Evolutionary conservation across 139 green algal species (phyloP).

Genomic region (Chlorella ohadii): DNA sequence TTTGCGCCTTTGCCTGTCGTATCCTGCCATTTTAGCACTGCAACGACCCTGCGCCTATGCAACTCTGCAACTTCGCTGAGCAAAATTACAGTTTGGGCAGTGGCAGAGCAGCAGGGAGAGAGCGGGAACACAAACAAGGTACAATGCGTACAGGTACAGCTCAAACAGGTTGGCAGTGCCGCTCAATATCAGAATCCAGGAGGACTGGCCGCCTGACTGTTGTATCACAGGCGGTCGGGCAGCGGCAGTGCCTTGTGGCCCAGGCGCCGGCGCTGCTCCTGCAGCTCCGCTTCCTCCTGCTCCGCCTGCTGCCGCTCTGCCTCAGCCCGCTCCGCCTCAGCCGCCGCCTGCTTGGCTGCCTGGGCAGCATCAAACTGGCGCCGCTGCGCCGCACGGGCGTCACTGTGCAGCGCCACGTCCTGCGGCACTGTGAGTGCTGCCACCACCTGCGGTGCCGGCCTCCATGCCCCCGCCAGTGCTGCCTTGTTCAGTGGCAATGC

Average conservation of each 20-base stretch:
- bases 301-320: conserved; percentile 35
- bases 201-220: neutral
- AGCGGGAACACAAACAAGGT: too few relatives aligned
- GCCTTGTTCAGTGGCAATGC: conserved; percentile 49
- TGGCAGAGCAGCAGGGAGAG: too few relatives aligned
- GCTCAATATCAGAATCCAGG: too few relatives aligned
- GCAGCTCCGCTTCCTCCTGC: conserved; percentile 47
- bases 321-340: conserved; percentile 43
- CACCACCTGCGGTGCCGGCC: conserved; percentile 22
- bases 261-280: conserved; percentile 41
- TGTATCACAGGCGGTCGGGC: conserved; percentile 1
- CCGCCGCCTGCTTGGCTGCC: conserved; percentile 38
- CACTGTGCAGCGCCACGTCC: conserved; percentile 48
- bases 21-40: too few relatives aligned
- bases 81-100: too few relatives aligned
- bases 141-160: too few relatives aligned
- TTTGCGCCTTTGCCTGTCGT: too few relatives aligned
- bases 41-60: too few relatives aligned
- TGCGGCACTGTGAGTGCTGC: conserved; percentile 53
- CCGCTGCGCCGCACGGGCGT: conserved; percentile 42
- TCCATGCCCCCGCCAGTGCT: conserved; percentile 42
- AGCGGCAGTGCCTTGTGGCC: conserved; percentile 34
- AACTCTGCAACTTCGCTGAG: too few relatives aligned
- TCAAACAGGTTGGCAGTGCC: too few relatives aligned
- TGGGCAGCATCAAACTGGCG: conserved; percentile 53